Evolutionary conservation across 2,329 filamentous ascomycete genomes (phyloP), one percentile per base, ranked within the genome.

Genomic region (Epichloe aotearoae): DNA sequence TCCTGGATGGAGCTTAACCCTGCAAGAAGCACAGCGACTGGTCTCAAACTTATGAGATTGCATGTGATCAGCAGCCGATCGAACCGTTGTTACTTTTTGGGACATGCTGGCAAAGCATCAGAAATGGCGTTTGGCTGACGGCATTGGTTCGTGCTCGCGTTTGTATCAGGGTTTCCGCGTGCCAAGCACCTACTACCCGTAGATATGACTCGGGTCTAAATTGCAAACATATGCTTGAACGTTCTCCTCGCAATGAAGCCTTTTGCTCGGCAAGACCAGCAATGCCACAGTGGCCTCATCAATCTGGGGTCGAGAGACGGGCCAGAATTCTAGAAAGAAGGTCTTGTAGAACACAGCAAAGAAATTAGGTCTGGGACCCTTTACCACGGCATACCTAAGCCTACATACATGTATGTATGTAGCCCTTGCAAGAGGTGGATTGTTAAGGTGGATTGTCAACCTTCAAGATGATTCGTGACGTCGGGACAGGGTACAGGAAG

Each of bases 71-170:
- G 36, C 43, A 43, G 51, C 44, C 19, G 34, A 26, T 7, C 49
- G 41, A 10, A 50, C 51, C 37, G 49, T 53, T 19, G 48, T 46
- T 44, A 47, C 53, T 33, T 26, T 26, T 34, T 41, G 50, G 20
- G 10, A n/a, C 19, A 11, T 26, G 30, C 33, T 46, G 26, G 44
- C 17, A 44, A 44, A 11, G 8, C 23, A 30, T 30, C 14, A 30
- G 20, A 26, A 15, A 10, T 41, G 46, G 11, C 8, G 1, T 17
- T 30, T 14, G 34, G 8, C 34, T 17, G 34, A 38, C 17, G 30
- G 36, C 36, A n/a, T 5, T 19, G 37, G 37, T 38, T 38, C n/a
- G 37, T n/a, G 37, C 37, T 38, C 7, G 37, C 10, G 3, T 30
- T 30, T 30, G 30, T 30, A 30, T 30, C 30, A 10, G 30, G 30